A percentile compares a stretch with the other conserved stretches of the same genome.
Evolutionary conservation across 2,329 filamentous ascomycete species (phyloP).

Genomic region (Aspergillus jensenii): DNA sequence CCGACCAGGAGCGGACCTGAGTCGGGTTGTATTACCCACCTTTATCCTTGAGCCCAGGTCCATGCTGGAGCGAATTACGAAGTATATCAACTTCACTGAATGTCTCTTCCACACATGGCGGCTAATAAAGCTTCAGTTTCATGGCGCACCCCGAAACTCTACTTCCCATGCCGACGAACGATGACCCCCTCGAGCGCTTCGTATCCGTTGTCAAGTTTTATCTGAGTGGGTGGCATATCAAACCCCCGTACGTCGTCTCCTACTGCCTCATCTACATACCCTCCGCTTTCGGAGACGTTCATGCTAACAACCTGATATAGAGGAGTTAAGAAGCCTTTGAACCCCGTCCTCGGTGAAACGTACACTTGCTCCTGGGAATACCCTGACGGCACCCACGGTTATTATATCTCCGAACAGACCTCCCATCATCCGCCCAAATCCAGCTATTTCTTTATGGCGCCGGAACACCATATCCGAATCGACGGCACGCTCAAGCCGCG

Average conservation of each 20-base stretch:
- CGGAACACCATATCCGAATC: constrained; percentile 88
- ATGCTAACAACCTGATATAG: constrained; percentile 45
- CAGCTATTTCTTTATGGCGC: constrained; percentile 98
- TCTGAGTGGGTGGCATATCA: constrained; percentile 97
- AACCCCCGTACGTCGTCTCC: constrained; percentile 71
- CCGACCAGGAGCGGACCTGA: constrained; percentile 90
- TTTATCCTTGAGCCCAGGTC: constrained; percentile 97
- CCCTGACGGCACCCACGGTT: constrained; percentile 77
- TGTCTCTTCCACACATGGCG: not conserved
- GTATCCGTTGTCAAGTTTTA: constrained; percentile 98
- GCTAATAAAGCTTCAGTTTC: constrained; percentile 63
- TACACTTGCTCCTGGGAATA: constrained; percentile 97
- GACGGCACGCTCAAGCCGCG: constrained; percentile 93
- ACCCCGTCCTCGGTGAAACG: constrained; percentile 91
- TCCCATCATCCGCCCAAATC: constrained; percentile 98
- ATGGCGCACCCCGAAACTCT: constrained; percentile 99
- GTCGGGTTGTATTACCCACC: constrained; percentile 89
- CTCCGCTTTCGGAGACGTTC: not conserved
- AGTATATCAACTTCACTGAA: constrained; percentile 55
- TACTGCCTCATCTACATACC: not conserved
- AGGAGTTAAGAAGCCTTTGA: constrained; percentile 96
- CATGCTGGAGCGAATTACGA: constrained; percentile 98
- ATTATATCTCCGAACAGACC: constrained; percentile 97
- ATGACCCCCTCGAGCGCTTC: constrained; percentile 87
- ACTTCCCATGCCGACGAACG: constrained; percentile 79